These are phyloP conservation scores for Brassica balearica DNA, from an alignment of 441 rosid species.

Conservation along the genomic window DNA sequence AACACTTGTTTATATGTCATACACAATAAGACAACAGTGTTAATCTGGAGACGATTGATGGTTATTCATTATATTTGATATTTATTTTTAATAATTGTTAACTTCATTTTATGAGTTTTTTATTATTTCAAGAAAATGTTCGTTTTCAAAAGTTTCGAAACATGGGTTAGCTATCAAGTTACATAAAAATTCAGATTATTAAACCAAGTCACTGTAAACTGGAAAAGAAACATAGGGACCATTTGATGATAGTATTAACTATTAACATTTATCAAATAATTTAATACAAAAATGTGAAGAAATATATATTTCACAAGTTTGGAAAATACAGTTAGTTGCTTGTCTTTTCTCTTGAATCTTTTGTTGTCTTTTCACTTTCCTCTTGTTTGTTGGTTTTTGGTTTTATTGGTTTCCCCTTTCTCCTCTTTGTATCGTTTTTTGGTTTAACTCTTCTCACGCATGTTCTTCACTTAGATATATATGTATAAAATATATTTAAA, in stretches of 20 bases:
- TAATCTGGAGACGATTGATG: not conserved
- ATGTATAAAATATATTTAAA: not conserved
- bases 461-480: constrained; percentile 9
- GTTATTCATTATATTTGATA: not conserved
- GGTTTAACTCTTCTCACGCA: constrained; percentile 16
- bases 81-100: not conserved
- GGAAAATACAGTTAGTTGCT: constrained; percentile 31
- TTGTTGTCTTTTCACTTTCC: constrained; percentile 38
- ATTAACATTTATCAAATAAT: not conserved
- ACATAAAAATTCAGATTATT: not conserved
- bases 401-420: constrained; percentile 12
- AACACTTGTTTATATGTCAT: not conserved
- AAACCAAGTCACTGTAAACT: not conserved
- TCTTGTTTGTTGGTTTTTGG: constrained; percentile 37
- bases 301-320: constrained; percentile 20
- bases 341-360: constrained; percentile 39
- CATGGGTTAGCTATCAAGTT: not conserved
- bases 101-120: not conserved
- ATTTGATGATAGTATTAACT: constrained; percentile 12
- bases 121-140: not conserved
- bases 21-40: not conserved
- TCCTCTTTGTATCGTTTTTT: constrained; percentile 6
- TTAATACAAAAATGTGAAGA: not conserved
- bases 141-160: not conserved
- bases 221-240: constrained; percentile 30